Base-by-base conservation (phyloP, 768 basidiomycete species). In the Panaeolus cyanescens region DNA sequence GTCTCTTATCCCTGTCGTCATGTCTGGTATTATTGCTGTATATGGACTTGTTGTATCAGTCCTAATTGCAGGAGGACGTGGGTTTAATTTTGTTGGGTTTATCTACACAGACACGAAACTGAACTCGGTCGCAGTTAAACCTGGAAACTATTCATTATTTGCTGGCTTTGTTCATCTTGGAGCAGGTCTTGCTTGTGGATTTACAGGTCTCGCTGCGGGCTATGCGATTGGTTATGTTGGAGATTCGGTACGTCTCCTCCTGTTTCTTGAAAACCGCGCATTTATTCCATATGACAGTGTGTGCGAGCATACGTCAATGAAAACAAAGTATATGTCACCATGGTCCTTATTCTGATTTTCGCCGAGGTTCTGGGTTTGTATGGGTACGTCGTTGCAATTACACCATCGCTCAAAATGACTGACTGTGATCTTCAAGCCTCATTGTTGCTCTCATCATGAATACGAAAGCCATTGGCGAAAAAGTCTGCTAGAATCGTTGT, bases 1-100 rank as follows among this genome's bases (percentile, higher is more conserved):
- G 94, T 96, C 94, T 15, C 83, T 97, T 57, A 95, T 98, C 64
- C 96, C 96, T 4, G 95, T 97, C 33, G 95, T 99, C 74, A 97
- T 98, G 95, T 92, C 94, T 60, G 95, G 96, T 78, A 97, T 97
- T 74, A 96, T 97, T 66, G 95, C 96, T 31, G 96, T 99, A 34
- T 99, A 98, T 71, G 96, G 96, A 7, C 83, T 99, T 39, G 96
- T 99, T 8, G 96, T 98, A 13, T 92, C 93, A 3, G 96, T 98
- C 31, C 85, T 99, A 59, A 97, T 97, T 63, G 83, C 91, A 17
- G 93, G 93, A 59, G 70, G 76, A 63, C 59, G 80, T 83, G 65
- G 64, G 83, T 77, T 56, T 20, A 54, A 54, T 39, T 34, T 54
- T 20, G 59, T 31, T 22, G 25, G 17, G 34, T 58, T 40, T 4